Base-by-base conservation (phyloP, 164 flowering plant genomes). In the Malania oleifera region DNA sequence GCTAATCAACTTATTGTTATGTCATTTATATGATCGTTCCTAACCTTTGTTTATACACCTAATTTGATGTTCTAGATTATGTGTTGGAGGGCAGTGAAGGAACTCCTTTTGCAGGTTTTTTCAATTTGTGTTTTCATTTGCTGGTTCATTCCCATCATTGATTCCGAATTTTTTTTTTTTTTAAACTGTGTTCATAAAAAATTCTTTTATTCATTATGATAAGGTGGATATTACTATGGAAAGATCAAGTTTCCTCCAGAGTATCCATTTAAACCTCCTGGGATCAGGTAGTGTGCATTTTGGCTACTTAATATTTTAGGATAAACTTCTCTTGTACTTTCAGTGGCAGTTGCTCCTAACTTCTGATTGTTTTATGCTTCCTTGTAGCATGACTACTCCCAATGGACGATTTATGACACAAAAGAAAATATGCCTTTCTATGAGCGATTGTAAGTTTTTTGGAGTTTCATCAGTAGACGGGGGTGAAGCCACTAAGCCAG, bases 71-170 rank as follows among this genome's bases (percentile, higher is more conserved):
- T 61, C 28, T 80, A 93, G 99, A 89, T 84, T 92, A 92, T 75
- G 96, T 92, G 45, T 60, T 92, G 74, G 96, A 93, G 74, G 99
- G 99, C 62, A 93, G 99, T 73, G 84, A 82, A 68, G 95, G 91
- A 70, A 92, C 96, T 51, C 91, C 98, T 24, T 92, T 82, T 77
- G 86, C 85, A 75, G 98, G 98, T 88, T 63, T 49, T 65, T 57
- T 18, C 26, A 28, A 20, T 43, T 46, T 61, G 12, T 67, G 31
- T 25, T 31, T 23, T 41, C 35, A 27, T 40, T 43, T 13, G 31
- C 57, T 43, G 24, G 40, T 47, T 29, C 47, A 26, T 52, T 15
- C 55, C n/a, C 25, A 5, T 23, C 29, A 37, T 34, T 34, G 29
- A 18, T 24, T 10, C 25, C 15, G 10, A 54, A 28, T 34, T 46